Evolutionary conservation across 192 early-diverging fungal species (phyloP).

Genomic region (Nowakowskiella sp.): DNA sequence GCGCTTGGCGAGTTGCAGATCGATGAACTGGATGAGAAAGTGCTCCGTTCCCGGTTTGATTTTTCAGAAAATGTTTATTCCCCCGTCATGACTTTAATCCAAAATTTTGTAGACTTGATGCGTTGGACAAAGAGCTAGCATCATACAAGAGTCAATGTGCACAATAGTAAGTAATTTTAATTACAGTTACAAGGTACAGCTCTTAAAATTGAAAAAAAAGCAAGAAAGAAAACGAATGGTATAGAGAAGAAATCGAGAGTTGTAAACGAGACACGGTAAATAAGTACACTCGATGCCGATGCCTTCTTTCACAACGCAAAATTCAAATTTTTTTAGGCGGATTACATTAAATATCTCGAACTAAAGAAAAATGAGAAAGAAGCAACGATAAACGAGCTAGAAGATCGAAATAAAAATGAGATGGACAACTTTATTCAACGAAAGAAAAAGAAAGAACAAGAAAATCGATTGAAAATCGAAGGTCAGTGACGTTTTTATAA

Average conservation of each 20-base stretch:
- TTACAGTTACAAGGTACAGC: neutral
- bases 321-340: constrained; percentile 18
- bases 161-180: constrained; percentile 21
- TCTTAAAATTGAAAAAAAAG: constrained; percentile 7
- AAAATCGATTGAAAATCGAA: constrained; percentile 30
- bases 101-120: constrained; percentile 32
- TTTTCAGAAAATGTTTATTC: no score
- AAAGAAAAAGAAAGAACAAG: constrained; percentile 19
- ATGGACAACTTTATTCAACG: constrained; percentile 23
- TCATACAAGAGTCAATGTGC: constrained; percentile 37
- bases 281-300: constrained; percentile 1
- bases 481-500: constrained; percentile 16
- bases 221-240: constrained; percentile 50
- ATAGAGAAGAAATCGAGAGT: constrained; percentile 39
- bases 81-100: no score
- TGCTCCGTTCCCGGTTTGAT: no score
- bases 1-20: no score
- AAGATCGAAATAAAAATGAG: constrained; percentile 30
- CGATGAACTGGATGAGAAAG: no score
- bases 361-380: constrained; percentile 40
- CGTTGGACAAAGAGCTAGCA: constrained; percentile 31
- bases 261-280: constrained; percentile 37
- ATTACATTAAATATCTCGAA: constrained; percentile 44
- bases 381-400: constrained; percentile 28
- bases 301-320: neutral